Percentiles rank a stretch among this genome's conserved stretches.
Conservation (phyloP, 331 rosid species). For the Rhamnella rubrinervis region DNA sequence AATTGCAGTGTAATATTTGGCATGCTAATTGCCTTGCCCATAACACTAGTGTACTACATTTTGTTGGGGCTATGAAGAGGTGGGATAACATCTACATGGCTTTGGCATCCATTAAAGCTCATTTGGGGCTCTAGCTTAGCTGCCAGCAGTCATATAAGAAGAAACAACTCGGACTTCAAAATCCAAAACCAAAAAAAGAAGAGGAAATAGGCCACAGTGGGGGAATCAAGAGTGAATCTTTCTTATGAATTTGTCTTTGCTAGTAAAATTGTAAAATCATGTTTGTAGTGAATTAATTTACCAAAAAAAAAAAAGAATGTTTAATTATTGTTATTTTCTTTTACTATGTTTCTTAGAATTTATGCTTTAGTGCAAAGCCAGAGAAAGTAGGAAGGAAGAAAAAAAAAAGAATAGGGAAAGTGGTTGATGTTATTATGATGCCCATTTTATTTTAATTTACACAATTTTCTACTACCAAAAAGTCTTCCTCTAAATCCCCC, state of each 20-base stretch:
- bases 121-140: neutral
- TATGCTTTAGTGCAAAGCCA: slow-evolving; percentile 12
- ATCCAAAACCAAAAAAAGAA: slow-evolving; percentile 16
- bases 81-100: slow-evolving; percentile 23
- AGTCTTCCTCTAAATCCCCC: neutral
- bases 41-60: slow-evolving; percentile 76
- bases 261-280: slow-evolving; percentile 58
- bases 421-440: slow-evolving; percentile 17
- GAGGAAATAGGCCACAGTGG: neutral
- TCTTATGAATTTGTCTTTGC: slow-evolving; percentile 38
- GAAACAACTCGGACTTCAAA: slow-evolving; percentile 17
- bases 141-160: slow-evolving; percentile 13
- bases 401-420: slow-evolving; percentile 21
- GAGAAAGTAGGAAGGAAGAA: slow-evolving; percentile 4
- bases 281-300: slow-evolving; percentile 55
- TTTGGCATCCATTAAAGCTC: slow-evolving; percentile 26
- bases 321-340: slow-evolving; percentile 18
- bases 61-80: slow-evolving; percentile 59
- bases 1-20: slow-evolving; percentile 75
- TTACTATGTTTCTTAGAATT: slow-evolving; percentile 19
- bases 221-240: slow-evolving; percentile 25
- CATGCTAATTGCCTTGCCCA: slow-evolving; percentile 78
- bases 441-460: slow-evolving; percentile 1
- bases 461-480: slow-evolving; percentile 7
- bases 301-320: slow-evolving; percentile 18